Evolutionary conservation across 768 basidiomycete genomes (phyloP), one percentile per base, ranked within the genome.

Genomic region (Suillus alpinus): DNA sequence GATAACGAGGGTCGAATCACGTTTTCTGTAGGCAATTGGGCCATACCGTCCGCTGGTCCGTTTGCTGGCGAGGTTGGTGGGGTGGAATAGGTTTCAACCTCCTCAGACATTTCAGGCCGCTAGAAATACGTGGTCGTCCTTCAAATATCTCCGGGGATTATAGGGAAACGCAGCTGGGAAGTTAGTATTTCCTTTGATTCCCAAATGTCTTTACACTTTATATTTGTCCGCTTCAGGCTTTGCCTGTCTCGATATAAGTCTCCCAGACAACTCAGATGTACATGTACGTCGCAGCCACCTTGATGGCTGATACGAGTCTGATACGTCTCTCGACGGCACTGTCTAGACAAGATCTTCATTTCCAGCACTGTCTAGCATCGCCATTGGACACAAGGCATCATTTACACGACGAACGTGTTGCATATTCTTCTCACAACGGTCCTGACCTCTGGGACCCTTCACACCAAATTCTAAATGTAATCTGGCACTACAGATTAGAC

Each of bases 61-160:
- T 62, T 29, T 60, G 59, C 64, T 60, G 80, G 80, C 20, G 80
- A 78, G 16, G 73, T 72, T 8, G 81, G 80, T 29, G 80, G 80
- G 18, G 80, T 81, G 52, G 72, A 69, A 64, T 80, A 82, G 50
- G 70, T 72, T 58, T 82, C 80, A 55, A 64, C 56, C 59, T 80
- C 78, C 34, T 68, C 69, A 46, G 66, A 66, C 70, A 79, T 75
- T 6, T 67, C 62, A 63, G 59, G 62, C 34, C 57, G 3, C 39
- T 60, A 53, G 49, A 18, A 56, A 63, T 49, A 49, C 47, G 23
- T 47, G 23, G 46, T 63, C 49, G 56, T n/a, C 50, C 57, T 36
- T 44, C 50, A 47, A 62, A 52, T 62, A 49, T 59, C 31, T 43
- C 52, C 51, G 46, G 41, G 44, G n/a, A 36, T 55, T 39, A 63